Evolutionary conservation across 768 basidiomycete species (phyloP).

Genomic region (Russula dissimulans): DNA sequence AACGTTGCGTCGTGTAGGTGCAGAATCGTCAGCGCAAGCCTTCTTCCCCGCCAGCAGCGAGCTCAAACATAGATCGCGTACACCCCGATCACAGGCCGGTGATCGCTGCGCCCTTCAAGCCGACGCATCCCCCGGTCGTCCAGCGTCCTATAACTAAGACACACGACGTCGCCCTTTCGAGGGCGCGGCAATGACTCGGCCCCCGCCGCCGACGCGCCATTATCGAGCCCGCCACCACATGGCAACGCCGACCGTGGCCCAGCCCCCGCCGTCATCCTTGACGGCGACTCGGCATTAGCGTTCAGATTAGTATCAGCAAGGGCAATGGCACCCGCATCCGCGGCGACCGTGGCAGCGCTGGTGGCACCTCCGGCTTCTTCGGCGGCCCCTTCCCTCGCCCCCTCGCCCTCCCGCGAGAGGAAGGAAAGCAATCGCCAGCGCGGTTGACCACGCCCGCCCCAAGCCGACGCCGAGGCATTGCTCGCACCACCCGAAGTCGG

Average conservation of each 20-base stretch:
- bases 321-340: too few species aligned
- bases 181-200: constrained; percentile 24
- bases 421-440: constrained; percentile 18
- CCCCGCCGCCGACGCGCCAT: background rate
- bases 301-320: too few species aligned
- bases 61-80: constrained; percentile 54
- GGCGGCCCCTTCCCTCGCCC: background rate
- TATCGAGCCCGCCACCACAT: background rate
- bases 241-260: background rate
- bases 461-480: background rate
- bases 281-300: too few species aligned
- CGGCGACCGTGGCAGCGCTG: too few species aligned
- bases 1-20: too few species aligned
- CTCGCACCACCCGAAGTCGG: background rate
- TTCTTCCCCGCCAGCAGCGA: background rate
- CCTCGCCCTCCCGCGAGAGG: constrained; percentile 12
- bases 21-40: too few species aligned
- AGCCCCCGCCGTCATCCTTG: background rate
- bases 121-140: constrained; percentile 67
- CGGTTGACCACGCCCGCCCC: background rate
- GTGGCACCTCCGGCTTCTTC: background rate
- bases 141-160: constrained; percentile 62
- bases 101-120: constrained; percentile 74
- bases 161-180: constrained; percentile 60
- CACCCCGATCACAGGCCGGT: constrained; percentile 75